These are phyloP conservation scores for Cantharellus cinnabarinus DNA, from an alignment of 768 basidiomycete genomes.

Conservation along the genomic window DNA sequence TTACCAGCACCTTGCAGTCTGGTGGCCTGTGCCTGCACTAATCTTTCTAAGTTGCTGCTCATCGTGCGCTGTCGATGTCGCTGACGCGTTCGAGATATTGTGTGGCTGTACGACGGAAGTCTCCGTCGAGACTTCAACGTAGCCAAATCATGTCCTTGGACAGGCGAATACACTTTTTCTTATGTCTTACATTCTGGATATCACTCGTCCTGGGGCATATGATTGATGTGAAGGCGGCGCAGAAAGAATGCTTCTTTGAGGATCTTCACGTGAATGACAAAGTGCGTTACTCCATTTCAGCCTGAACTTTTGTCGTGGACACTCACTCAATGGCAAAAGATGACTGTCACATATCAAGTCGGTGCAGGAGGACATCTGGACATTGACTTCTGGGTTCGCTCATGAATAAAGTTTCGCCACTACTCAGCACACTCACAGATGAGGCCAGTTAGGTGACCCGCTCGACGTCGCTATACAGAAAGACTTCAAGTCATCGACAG, in stretches of 20 bases:
- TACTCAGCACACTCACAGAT: not conserved
- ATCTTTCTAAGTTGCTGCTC: not conserved
- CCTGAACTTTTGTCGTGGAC: not conserved
- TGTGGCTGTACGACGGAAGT: not conserved
- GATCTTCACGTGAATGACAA: conserved; percentile 83
- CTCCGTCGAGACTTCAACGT: not conserved
- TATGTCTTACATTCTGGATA: not conserved
- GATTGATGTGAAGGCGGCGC: conserved; percentile 40
- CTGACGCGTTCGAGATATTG: not conserved
- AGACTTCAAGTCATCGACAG: conserved; percentile 74
- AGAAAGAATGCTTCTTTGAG: conserved; percentile 92
- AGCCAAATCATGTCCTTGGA: not conserved
- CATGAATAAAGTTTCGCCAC: not conserved
- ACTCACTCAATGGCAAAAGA: conserved; percentile 26
- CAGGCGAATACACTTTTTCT: not conserved
- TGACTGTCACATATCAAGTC: conserved; percentile 99
- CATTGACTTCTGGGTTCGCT: conserved; percentile 84
- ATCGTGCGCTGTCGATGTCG: not conserved
- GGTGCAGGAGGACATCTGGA: conserved; percentile 93
- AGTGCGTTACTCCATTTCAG: conserved; percentile 19
- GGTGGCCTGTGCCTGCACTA: not conserved
- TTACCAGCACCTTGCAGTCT: not conserved
- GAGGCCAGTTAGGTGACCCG: conserved; percentile 58
- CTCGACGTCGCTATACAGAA: conserved; percentile 44
- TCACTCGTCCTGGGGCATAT: conserved; percentile 12